These are phyloP conservation scores for Clarkia xantiana DNA, from an alignment of 345 rosid genomes.

Conservation along the genomic window DNA sequence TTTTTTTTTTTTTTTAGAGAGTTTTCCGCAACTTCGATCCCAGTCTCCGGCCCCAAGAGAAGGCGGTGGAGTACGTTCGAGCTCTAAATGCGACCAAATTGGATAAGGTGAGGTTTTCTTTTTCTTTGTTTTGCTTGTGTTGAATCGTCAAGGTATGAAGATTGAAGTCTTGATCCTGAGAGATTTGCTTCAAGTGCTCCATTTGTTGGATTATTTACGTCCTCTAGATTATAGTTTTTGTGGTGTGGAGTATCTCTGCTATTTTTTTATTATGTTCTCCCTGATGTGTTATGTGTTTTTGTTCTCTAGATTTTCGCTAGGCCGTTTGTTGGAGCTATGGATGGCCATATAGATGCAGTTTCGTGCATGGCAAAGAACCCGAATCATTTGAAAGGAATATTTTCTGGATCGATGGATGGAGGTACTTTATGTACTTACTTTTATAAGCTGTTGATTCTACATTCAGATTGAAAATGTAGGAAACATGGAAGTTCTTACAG, in stretches of 20 bases:
- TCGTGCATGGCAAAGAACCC: conserved; percentile 97
- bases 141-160: too few relatives aligned
- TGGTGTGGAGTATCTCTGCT: not conserved
- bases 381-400: conserved; percentile 62
- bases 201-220: not conserved
- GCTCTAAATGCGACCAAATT: conserved; percentile 90
- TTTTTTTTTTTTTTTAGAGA: conserved; percentile 30
- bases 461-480: too few relatives aligned
- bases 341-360: conserved; percentile 71
- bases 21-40: conserved; percentile 89
- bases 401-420: conserved; percentile 99
- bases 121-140: too few relatives aligned
- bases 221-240: not conserved
- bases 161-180: too few relatives aligned
- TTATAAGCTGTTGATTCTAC: too few relatives aligned
- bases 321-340: conserved; percentile 94
- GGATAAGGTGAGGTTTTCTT: conserved; percentile 39
- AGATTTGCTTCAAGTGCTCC: not conserved
- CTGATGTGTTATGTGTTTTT: too few relatives aligned
- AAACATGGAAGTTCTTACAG: too few relatives aligned
- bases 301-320: conserved; percentile 63
- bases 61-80: conserved; percentile 73
- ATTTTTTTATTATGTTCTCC: not conserved
- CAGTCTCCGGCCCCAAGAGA: conserved; percentile 62
- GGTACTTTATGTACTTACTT: conserved; percentile 25